These are phyloP conservation scores for Colletotrichum kahawae DNA, from an alignment of 2,329 filamentous ascomycete genomes.

Conservation along the genomic window DNA sequence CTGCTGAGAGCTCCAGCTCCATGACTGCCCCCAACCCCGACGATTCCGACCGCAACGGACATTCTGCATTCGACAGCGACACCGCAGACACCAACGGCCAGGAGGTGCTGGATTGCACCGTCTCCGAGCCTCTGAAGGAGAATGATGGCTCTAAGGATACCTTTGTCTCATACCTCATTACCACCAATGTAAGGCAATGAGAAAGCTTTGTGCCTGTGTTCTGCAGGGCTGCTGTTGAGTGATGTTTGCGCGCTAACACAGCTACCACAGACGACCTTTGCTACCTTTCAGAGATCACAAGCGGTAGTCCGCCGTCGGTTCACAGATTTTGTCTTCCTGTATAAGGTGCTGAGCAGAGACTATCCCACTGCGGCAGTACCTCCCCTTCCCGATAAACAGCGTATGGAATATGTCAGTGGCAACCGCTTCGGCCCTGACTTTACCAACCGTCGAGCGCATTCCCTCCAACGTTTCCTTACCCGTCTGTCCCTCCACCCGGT, in stretches of 20 bases:
- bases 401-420: constrained; percentile 97
- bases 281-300: constrained; percentile 83
- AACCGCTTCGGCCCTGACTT: constrained; percentile 96
- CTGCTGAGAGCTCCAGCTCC: constrained; percentile 30
- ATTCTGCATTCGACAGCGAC: constrained; percentile 53
- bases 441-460: constrained; percentile 85
- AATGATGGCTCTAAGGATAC: constrained; percentile 96
- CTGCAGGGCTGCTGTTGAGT: background rate
- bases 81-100: constrained; percentile 60
- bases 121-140: constrained; percentile 88
- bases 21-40: constrained; percentile 24
- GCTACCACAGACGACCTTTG: constrained; percentile 80
- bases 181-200: constrained; percentile 71
- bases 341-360: constrained; percentile 85
- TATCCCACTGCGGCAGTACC: constrained; percentile 93
- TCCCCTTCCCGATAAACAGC: constrained; percentile 96
- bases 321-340: constrained; percentile 97
- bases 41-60: constrained; percentile 29
- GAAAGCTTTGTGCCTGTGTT: background rate
- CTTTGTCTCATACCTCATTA: constrained; percentile 94
- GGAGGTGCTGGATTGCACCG: constrained; percentile 82
- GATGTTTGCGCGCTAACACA: constrained; percentile 1
- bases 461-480: constrained; percentile 87
- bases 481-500: constrained; percentile 88
- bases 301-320: constrained; percentile 88